Evolutionary conservation across 768 basidiomycete genomes (phyloP), one percentile per base, ranked within the genome.

Genomic region (Obba rivulosa): DNA sequence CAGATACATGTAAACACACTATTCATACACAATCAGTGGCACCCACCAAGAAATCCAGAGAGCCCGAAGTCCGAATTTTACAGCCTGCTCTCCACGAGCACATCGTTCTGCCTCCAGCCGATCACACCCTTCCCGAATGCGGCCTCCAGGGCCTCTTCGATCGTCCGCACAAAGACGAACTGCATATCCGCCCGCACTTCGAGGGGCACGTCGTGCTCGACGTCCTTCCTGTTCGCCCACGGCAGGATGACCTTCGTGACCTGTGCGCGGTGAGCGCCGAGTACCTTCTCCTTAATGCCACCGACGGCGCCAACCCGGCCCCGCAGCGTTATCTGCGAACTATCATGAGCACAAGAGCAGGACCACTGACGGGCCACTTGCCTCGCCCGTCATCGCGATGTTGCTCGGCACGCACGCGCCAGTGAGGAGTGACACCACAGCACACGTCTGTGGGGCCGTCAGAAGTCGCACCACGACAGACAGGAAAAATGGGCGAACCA

Each of bases 361-460:
- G 3, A 31, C 13, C 13, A 5, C 28, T 31, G 28, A 7, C 28
- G 28, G 28, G 23, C 1, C 4, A 60, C 72, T 31, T 43, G 83
- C 82, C 76, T 95, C 93, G 45, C 93, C 93, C 0, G 93, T 95
- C 84, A 95, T 89, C 0, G 92, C 92, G 16, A 85, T 71, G 53
- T 82, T 75, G 16, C 80, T 73, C 4, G 87, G 80, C 4, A 91
- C 82, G 44, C 79, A 80, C 10, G 81, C 79, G 0, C 87, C 87
- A 0, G 84, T 89, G 21, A 95, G 69, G 13, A 94, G 71, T 4
- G 92, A 92, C 14, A 94, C 85, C 45, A 96, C 79, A 3, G 93
- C 92, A 57, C 92, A 87, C 2, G 82, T 81, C 81, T 88, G 46
- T 9, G 46, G 46, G 4, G 17, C 20, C 14, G 39, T 47, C 10